A percentile compares a stretch with the other conserved stretches of the same genome.
Evolutionary conservation across 305 asterid species (phyloP).

Genomic region (Fraxinus ornus): DNA sequence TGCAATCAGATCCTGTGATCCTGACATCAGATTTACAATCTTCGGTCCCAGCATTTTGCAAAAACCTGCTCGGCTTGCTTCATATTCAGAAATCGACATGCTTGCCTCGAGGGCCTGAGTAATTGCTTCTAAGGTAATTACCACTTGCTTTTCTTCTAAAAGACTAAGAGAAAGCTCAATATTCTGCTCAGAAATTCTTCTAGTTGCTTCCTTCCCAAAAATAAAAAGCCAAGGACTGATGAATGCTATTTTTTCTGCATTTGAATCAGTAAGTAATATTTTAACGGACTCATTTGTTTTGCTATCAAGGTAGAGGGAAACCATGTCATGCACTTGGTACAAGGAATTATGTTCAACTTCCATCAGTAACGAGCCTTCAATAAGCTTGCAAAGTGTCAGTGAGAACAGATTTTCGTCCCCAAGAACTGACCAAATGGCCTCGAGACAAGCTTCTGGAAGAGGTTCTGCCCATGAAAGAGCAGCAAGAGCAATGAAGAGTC

Average conservation of each 20-base stretch:
- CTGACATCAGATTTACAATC: neutral
- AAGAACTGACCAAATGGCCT: neutral
- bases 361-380: neutral
- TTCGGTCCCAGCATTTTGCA: neutral
- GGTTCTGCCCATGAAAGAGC: neutral
- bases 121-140: neutral
- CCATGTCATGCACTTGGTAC: neutral
- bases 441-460: neutral
- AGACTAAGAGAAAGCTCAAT: neutral
- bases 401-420: neutral
- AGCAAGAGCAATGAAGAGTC: neutral
- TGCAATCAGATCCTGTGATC: neutral
- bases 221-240: neutral
- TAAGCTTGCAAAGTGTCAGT: neutral
- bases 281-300: neutral
- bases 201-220: neutral
- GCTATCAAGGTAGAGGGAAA: neutral
- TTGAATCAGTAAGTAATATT: neutral
- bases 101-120: neutral
- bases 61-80: neutral
- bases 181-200: neutral
- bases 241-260: neutral
- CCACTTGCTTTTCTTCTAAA: neutral
- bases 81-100: neutral
- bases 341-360: neutral